Base-by-base conservation (phyloP, 1,284 basidiomycete genomes). In the Malassezia sympodialis region DNA sequence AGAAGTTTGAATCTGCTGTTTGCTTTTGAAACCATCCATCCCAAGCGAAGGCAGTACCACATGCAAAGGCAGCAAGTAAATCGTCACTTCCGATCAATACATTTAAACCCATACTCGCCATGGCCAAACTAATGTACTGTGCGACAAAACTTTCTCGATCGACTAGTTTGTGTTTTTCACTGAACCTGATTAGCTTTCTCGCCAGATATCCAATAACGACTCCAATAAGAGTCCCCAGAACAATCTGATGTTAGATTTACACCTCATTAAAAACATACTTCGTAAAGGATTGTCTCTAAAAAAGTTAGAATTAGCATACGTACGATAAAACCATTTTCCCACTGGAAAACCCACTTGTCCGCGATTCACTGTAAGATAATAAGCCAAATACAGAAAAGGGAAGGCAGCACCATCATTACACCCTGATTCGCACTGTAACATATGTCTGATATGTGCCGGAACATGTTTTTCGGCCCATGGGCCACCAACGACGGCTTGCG, bases 391-490 rank as follows among this genome's bases (percentile, higher is more conserved):
- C 30, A 99, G 80, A 75, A 98, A 96, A 0, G 93, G 93, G 75
- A 94, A 99, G 0, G 93, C 93, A 1, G 77, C 72, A 27, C 72
- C 73, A 44, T 72, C 68, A 74, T 94, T 94, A 23, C 86, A 83
- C 0, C 90, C 90, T 6, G 87, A 89, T 76, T 96, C 91, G 1
- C 89, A 90, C 3, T 87, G 82, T n/a, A 96, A 78, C 52, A 94
- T 80, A 76, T 96, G 89, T 34, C 91, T 84, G 44, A 98, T 81
- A 75, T 99, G 94, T 0, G 89, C 85, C 0, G 93, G 93, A 15
- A 99, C 93, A 68, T 99, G 93, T 73, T 96, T 94, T 75, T 98
- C 88, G 2, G 93, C 93, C 78, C 93, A 99, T 76, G 90, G 93
- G 50, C 94, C 93, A 70, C 94, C 93, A 12, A 98, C 86, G 52